These are phyloP conservation scores for Begonia peltatifolia DNA, from an alignment of 306 rosid species.

Conservation along the genomic window DNA sequence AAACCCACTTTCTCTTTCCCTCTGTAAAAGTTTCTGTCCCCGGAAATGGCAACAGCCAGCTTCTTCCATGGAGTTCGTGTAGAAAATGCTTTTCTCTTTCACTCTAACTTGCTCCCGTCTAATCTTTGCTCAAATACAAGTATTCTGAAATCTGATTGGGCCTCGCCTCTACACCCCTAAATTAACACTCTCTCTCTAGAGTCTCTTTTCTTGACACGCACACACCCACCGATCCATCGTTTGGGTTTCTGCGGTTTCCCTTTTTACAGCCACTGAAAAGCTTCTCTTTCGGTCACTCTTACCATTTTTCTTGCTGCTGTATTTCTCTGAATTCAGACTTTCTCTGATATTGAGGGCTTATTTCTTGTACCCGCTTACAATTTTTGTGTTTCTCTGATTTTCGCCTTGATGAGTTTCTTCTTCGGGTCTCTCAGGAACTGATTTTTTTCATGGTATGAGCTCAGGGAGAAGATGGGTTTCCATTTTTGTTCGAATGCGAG, in stretches of 20 bases:
- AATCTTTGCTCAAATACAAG: slow-evolving; percentile 12
- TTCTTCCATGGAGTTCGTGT: slow-evolving; percentile 48
- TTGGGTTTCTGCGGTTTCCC: too few relatives aligned
- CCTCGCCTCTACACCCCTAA: slow-evolving; percentile 15
- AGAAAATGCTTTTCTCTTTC: slow-evolving; percentile 10
- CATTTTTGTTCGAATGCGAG: neutral
- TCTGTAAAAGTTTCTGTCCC: slow-evolving; percentile 25
- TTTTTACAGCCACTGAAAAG: neutral
- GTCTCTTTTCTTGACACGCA: too few relatives aligned
- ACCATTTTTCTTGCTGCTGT: slow-evolving; percentile 13
- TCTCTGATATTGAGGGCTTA: slow-evolving; percentile 6
- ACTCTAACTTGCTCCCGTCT: slow-evolving; percentile 17
- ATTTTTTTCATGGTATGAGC: neutral
- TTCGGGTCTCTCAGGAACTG: neutral
- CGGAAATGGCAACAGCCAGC: slow-evolving; percentile 26
- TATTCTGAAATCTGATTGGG: neutral
- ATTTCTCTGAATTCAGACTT: slow-evolving; percentile 13
- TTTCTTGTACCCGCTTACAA: slow-evolving; percentile 17
- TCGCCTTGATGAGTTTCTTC: slow-evolving; percentile 5
- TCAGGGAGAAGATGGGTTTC: neutral
- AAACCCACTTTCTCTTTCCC: slow-evolving; percentile 11
- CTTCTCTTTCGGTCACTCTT: slow-evolving; percentile 13
- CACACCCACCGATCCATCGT: too few relatives aligned
- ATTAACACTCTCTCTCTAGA: slow-evolving; percentile 21
- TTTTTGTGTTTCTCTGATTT: slow-evolving; percentile 10